Conservation (phyloP, 192 early-diverging fungal genomes). For the Podila epicladia region DNA sequence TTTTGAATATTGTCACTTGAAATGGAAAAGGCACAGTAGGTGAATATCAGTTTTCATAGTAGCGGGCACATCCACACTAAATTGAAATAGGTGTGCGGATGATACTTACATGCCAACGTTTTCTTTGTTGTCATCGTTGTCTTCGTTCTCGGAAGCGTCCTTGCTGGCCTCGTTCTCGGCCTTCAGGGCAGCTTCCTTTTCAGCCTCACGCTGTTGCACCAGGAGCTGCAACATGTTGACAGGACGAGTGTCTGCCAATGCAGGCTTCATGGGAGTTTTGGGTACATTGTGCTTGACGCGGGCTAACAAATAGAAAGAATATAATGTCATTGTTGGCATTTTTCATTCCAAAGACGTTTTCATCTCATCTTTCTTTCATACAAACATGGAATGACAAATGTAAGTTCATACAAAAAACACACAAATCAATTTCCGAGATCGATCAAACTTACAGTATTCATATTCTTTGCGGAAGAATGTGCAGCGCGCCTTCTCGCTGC, state of each 20-base stretch:
- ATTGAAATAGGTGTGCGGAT: not conserved
- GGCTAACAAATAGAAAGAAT: conserved; percentile 3
- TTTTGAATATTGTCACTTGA: conserved; percentile 76
- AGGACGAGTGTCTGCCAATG: conserved; percentile 24
- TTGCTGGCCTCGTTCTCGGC: conserved; percentile 28
- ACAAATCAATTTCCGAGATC: not conserved
- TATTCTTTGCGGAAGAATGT: conserved; percentile 50
- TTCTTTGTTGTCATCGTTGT: conserved; percentile 43
- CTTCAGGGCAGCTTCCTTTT: conserved; percentile 25
- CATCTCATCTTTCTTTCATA: not conserved
- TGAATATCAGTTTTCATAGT: not conserved
- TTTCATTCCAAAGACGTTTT: not conserved
- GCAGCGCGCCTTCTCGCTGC: conserved; percentile 48
- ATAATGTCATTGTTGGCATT: not conserved
- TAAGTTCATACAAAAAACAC: not conserved
- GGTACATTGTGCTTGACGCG: conserved; percentile 22
- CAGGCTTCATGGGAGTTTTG: conserved; percentile 17
- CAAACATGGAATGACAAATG: not conserved
- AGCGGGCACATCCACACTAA: not conserved
- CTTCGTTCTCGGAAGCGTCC: conserved; percentile 34
- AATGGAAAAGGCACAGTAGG: not conserved
- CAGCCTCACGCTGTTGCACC: conserved; percentile 29
- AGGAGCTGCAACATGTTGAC: conserved; percentile 29
- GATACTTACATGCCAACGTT: conserved; percentile 7
- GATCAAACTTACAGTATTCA: conserved; percentile 30